Evolutionary conservation across 768 basidiomycete species (phyloP), one percentile per base, ranked within the genome.

Genomic region (Phlegmacium glaucopus): DNA sequence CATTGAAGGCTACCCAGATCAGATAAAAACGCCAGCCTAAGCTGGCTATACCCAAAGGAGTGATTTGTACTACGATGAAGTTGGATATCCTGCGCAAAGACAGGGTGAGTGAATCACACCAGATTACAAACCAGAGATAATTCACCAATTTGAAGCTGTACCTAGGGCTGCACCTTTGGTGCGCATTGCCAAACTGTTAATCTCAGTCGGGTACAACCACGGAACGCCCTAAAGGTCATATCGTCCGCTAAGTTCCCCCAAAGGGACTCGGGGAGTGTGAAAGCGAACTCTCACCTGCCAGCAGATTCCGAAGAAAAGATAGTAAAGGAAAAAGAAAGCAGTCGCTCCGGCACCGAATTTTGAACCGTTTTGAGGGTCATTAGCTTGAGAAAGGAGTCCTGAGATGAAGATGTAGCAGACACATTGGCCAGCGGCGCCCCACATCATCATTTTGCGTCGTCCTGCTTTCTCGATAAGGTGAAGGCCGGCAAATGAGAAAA

Each of bases 161-260:
- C 68, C 74, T 26, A 78, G 39, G 3, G 74, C 76, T 9, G 76
- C 75, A 13, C 76, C 76, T 47, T 75, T 75, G 3, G 74, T 74
- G 4, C 75, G 66, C 75, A 78, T 78, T 0, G 73, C 66, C 15
- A 75, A 59, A 44, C 72, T 73, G 50, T 78, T 76, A 41, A 78
- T 78, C 50, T 78, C 75, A 1, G 74, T 72, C 3, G 76, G 76
- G 50, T 76, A 76, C 44, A 78, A 52, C 76, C 76, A 76, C 1
- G 74, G 74, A 1, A 77, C 72, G 15, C 75, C 74, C 72, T 76
- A 22, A 42, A 39, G 37, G 18, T 35, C 17, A 18, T n/a, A n/a
- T n/a, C n/a, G n/a, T n/a, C n/a, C 45, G 13, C 32, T 42, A 15
- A 29, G 8, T 27, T n/a, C n/a, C n/a, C n/a, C n/a, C n/a, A n/a